These are phyloP conservation scores for Trypanosoma avium DNA, from an alignment of 208 protist genomes.

Conservation along the genomic window DNA sequence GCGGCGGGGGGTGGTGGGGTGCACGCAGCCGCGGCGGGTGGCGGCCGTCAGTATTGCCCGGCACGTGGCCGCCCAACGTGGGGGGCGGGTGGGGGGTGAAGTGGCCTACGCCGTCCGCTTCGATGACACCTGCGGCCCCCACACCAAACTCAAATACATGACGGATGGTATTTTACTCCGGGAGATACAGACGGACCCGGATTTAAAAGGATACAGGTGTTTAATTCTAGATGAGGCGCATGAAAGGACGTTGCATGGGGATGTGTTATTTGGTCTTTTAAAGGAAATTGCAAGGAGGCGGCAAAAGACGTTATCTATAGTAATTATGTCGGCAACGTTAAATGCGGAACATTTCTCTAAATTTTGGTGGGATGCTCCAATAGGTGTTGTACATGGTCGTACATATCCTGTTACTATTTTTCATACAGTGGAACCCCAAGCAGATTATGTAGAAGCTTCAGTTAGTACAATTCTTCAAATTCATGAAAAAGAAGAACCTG, in stretches of 20 bases:
- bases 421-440: constrained; percentile 94
- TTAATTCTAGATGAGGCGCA: constrained; percentile 99
- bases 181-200: constrained; percentile 93
- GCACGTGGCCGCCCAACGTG: constrained; percentile 92
- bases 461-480: constrained; percentile 98
- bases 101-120: constrained; percentile 95
- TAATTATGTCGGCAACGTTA: constrained; percentile 97
- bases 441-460: constrained; percentile 97
- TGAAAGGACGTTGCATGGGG: constrained; percentile 97
- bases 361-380: constrained; percentile 94
- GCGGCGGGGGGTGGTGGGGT: constrained; percentile 76
- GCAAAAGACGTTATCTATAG: constrained; percentile 79
- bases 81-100: constrained; percentile 70
- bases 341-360: constrained; percentile 94
- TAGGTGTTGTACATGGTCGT: constrained; percentile 89
- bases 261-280: constrained; percentile 91
- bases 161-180: constrained; percentile 97
- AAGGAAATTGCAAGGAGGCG: constrained; percentile 80
- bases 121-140: constrained; percentile 85
- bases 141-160: constrained; percentile 94
- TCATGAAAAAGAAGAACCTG: constrained; percentile 94
- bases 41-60: constrained; percentile 95
- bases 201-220: constrained; percentile 93
- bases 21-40: constrained; percentile 97
- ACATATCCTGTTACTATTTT: constrained; percentile 91